Evolutionary conservation across 495 filamentous ascomycete genomes (phyloP).

Genomic region (Amorphotheca resinae): DNA sequence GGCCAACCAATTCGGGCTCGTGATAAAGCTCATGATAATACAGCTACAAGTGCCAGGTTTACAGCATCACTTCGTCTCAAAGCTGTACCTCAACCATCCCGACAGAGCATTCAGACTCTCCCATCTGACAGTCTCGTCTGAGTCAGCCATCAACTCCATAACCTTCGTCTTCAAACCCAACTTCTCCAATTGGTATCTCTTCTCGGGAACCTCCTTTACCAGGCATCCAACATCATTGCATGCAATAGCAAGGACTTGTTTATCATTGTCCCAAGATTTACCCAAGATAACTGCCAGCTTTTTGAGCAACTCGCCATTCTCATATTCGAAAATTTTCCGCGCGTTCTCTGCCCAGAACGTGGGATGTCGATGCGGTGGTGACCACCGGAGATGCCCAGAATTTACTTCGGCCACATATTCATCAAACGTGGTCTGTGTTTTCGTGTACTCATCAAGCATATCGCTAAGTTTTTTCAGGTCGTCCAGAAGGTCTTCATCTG

Average conservation of each 20-base stretch:
- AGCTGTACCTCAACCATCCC: slow-evolving; percentile 87
- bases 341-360: slow-evolving; percentile 94
- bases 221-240: slow-evolving; percentile 88
- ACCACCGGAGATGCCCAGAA: slow-evolving; percentile 86
- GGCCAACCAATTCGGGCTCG: neutral
- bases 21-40: slow-evolving; percentile 9
- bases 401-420: slow-evolving; percentile 86
- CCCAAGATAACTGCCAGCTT: slow-evolving; percentile 79
- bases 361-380: slow-evolving; percentile 80
- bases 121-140: slow-evolving; percentile 84
- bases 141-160: slow-evolving; percentile 91
- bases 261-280: slow-evolving; percentile 84
- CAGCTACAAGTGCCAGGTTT: slow-evolving; percentile 2
- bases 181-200: slow-evolving; percentile 69
- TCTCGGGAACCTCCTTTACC: slow-evolving; percentile 85
- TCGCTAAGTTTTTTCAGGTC: slow-evolving; percentile 65
- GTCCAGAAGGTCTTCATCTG: slow-evolving; percentile 79
- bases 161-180: slow-evolving; percentile 81
- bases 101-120: slow-evolving; percentile 89
- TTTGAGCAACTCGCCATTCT: slow-evolving; percentile 64
- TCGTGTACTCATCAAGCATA: slow-evolving; percentile 85
- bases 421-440: slow-evolving; percentile 94
- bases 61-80: slow-evolving; percentile 41
- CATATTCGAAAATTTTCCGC: slow-evolving; percentile 76
- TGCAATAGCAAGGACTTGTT: slow-evolving; percentile 88